A percentile compares a stretch with the other conserved stretches of the same genome.
Conservation (phyloP, 129 eudicot species). For the Saussurea involucrata region DNA sequence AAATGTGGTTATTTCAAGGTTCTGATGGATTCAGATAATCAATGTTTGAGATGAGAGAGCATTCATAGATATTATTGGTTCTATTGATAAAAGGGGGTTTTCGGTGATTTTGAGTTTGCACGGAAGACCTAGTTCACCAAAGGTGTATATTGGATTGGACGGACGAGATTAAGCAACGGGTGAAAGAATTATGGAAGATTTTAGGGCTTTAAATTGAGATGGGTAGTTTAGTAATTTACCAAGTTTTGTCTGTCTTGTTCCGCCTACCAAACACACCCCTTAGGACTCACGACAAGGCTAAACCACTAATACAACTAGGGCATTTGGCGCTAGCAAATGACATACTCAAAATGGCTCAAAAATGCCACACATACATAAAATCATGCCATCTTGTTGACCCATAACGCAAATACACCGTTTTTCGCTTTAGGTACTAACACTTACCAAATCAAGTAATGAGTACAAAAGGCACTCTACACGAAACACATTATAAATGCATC, state of each 20-base stretch:
- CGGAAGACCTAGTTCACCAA: neutral
- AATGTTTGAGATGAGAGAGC: neutral
- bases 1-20: neutral
- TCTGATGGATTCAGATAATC: neutral
- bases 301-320: neutral
- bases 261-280: neutral
- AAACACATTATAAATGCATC: too few species aligned
- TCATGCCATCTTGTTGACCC: neutral
- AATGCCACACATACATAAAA: neutral
- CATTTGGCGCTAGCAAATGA: neutral
- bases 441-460: too few species aligned
- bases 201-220: neutral
- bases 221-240: neutral
- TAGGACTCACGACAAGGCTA: neutral
- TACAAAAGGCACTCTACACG: too few species aligned
- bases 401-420: too few species aligned
- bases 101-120: neutral
- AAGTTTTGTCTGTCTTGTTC: neutral
- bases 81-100: neutral
- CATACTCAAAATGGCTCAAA: neutral
- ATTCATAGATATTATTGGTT: slow-evolving; percentile 1
- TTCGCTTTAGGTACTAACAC: too few species aligned
- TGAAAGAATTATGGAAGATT: neutral
- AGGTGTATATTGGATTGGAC: neutral
- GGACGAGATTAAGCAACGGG: neutral